A percentile compares a stretch with the other conserved stretches of the same genome.
phyloP scores from a whole-genome alignment of 768 basidiomycete species.

The Kondoa subrosea region DNA sequence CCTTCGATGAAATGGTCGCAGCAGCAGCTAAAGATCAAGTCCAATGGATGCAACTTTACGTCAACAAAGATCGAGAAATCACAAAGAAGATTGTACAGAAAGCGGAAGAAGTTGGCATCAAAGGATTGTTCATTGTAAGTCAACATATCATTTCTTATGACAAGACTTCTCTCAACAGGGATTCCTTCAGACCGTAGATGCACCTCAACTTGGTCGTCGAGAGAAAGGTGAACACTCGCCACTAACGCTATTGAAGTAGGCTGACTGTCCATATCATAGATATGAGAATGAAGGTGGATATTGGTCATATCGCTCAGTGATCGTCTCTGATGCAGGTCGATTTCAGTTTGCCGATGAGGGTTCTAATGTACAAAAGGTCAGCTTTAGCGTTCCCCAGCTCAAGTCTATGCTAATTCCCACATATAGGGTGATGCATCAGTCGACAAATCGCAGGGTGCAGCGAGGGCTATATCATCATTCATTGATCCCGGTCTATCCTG shows the following conservation, averaged over 20 bases:
- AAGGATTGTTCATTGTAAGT: slow-evolving; percentile 40
- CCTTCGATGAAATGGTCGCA: slow-evolving; percentile 89
- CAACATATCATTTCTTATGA: too few species aligned
- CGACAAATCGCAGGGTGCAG: slow-evolving; percentile 76
- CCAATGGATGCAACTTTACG: slow-evolving; percentile 57
- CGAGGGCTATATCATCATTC: slow-evolving; percentile 86
- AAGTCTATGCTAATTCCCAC: too few species aligned
- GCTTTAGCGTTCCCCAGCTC: too few species aligned
- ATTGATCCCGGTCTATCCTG: slow-evolving; percentile 82
- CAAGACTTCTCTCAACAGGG: too few species aligned
- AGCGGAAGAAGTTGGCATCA: slow-evolving; percentile 76
- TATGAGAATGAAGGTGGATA: slow-evolving; percentile 51
- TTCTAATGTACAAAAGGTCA: slow-evolving; percentile 38
- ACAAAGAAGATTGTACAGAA: slow-evolving; percentile 76
- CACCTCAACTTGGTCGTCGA: slow-evolving; percentile 81
- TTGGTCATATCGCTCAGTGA: background rate
- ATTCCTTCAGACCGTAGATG: slow-evolving; percentile 90
- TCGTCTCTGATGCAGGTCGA: background rate
- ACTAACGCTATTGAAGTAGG: background rate
- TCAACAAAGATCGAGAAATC: slow-evolving; percentile 72
- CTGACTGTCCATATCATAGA: slow-evolving; percentile 39
- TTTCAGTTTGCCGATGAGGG: slow-evolving; percentile 68
- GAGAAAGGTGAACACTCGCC: slow-evolving; percentile 45
- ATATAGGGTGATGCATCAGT: slow-evolving; percentile 40
- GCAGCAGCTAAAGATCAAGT: slow-evolving; percentile 56